These are phyloP conservation scores for Eucalyptus viminalis DNA, from an alignment of 345 rosid species.

Conservation along the genomic window DNA sequence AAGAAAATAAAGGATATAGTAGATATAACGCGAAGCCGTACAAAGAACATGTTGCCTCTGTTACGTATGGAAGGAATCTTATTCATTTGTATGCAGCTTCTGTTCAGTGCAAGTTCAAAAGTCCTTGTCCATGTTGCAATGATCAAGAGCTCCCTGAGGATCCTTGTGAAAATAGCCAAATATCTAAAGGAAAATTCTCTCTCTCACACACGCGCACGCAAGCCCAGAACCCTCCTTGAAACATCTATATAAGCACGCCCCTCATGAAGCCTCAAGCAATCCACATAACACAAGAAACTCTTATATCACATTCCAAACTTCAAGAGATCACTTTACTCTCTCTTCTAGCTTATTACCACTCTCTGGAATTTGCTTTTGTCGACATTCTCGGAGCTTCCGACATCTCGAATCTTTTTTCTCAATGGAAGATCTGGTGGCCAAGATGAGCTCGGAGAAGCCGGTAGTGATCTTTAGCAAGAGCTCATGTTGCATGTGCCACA, in stretches of 20 bases:
- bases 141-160: background rate
- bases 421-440: background rate
- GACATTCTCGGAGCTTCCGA: background rate
- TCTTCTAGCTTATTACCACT: background rate
- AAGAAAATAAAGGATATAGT: background rate
- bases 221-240: background rate
- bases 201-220: background rate
- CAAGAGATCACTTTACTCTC: background rate
- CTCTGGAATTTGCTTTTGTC: background rate
- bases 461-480: conserved; percentile 6
- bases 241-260: background rate
- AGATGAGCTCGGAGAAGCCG: conserved; percentile 4
- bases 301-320: background rate
- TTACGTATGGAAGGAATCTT: background rate
- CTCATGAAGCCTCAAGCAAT: background rate
- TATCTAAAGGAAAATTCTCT: background rate
- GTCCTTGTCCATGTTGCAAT: background rate
- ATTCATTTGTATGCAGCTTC: background rate
- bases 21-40: background rate
- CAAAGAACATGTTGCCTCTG: background rate
- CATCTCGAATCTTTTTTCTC: background rate
- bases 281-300: background rate
- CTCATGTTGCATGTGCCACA: conserved; percentile 7
- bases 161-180: background rate
- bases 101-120: background rate